Base-by-base conservation (phyloP, 2,329 filamentous ascomycete species). In the Aspergillus sp. region DNA sequence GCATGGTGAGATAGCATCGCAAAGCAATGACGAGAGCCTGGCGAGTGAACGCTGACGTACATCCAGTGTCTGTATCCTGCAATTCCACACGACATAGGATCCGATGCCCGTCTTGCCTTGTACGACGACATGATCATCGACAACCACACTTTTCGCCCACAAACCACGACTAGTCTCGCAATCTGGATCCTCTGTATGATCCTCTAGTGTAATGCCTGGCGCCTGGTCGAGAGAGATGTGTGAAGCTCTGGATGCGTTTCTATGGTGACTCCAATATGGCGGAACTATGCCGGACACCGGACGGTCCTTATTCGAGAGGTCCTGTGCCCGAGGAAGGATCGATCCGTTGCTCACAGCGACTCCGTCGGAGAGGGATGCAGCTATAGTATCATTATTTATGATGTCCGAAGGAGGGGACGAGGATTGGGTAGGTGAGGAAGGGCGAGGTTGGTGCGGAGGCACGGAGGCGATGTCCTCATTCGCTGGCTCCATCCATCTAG, bases 71-170 rank as follows among this genome's bases (percentile, higher is more conserved):
- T 95, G 88, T 48, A 99, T 91, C 51, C 84, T 87, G 70, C 95
- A 92, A 72, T 92, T 95, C 91, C 91, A 99, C 7, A 96, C 92
- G 1, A 97, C 91, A 78, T 98, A 99, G 2, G 93, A 90, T n/a
- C 94, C 94, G 51, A 88, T 78, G 5, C 84, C 84, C 3, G 82
- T 79, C 54, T 79, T 82, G 8, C 85, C 86, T 62, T 82, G 81
- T 30, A 89, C 82, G 64, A 89, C 80, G 36, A 84, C 82, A 76
- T 87, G 83, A 69, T 88, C 85, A 58, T 87, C 82, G 55, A 90
- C 84, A 6, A 81, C 78, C 42, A 88, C 86, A 58, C 82, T 82
- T 54, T 81, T 83, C 8, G 87, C 87, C 86, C 87, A 90, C 58
- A 88, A 79, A 0, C 83, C 81, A 42, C 82, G 81, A 67, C 81